Percentiles rank a stretch among this genome's conserved stretches.
phyloP scores from a whole-genome alignment of 2,329 filamentous ascomycete species.

The Cordyceps fumosorosea region DNA sequence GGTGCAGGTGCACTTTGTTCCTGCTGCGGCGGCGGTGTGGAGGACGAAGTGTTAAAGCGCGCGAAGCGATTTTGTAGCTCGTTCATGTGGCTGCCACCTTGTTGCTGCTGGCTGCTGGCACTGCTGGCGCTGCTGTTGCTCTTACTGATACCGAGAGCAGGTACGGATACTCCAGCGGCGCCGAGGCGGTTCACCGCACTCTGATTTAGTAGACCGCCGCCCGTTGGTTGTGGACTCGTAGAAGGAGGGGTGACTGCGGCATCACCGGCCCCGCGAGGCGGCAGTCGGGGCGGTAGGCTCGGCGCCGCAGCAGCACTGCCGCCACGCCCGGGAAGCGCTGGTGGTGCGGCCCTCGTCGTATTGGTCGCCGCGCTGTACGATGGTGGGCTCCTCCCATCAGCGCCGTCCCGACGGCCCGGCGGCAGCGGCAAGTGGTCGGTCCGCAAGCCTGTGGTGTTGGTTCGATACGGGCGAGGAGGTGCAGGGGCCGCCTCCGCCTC shows the following conservation, averaged over 20 bases:
- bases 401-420: constrained; percentile 47
- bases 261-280: constrained; percentile 37
- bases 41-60: constrained; percentile 35
- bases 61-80: constrained; percentile 65
- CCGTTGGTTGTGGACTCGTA: constrained; percentile 23
- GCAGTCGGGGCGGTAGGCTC: constrained; percentile 63
- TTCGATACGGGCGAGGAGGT: constrained; percentile 59
- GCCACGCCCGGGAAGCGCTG: constrained; percentile 11
- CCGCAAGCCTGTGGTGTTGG: constrained; percentile 63
- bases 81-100: constrained; percentile 41
- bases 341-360: constrained; percentile 13
- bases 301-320: constrained; percentile 47
- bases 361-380: constrained; percentile 26
- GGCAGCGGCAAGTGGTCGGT: constrained; percentile 66
- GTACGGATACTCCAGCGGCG: constrained; percentile 70
- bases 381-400: constrained; percentile 26
- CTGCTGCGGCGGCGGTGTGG: constrained; percentile 10
- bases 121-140: constrained; percentile 21
- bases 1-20: constrained; percentile 20
- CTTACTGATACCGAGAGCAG: constrained; percentile 65
- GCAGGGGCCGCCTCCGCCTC: constrained; percentile 22
- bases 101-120: constrained; percentile 17
- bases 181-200: constrained; percentile 61
- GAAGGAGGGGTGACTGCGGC: constrained; percentile 5
- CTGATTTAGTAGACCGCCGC: constrained; percentile 37